Conservation (phyloP, 495 filamentous ascomycete genomes). For the Thozetella sp. region DNA sequence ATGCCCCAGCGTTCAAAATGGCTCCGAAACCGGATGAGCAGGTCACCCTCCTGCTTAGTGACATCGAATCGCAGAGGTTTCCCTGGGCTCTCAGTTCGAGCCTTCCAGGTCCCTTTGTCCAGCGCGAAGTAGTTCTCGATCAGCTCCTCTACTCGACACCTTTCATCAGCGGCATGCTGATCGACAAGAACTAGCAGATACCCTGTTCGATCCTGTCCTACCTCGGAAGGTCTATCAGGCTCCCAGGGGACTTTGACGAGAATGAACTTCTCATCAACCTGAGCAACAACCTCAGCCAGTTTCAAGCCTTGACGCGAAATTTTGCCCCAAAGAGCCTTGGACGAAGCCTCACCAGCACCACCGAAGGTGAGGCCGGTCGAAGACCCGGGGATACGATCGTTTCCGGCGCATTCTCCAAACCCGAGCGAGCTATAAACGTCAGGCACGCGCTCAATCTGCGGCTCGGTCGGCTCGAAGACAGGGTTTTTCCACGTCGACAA, state of each 20-base stretch:
- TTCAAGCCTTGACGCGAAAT: constrained; percentile 69
- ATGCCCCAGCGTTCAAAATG: constrained; percentile 78
- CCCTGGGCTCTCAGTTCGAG: constrained; percentile 27
- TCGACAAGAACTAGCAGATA: constrained; percentile 75
- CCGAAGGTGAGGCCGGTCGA: constrained; percentile 10
- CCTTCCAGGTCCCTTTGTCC: constrained; percentile 6
- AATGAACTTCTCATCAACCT: constrained; percentile 92
- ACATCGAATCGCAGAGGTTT: constrained; percentile 66
- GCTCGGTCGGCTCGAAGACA: constrained; percentile 37
- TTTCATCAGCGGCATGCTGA: constrained; percentile 94
- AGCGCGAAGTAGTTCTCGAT: constrained; percentile 37
- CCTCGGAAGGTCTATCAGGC: not conserved
- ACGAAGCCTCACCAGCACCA: constrained; percentile 1
- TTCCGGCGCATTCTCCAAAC: not conserved
- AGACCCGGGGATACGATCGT: constrained; percentile 5
- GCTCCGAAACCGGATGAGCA: constrained; percentile 52
- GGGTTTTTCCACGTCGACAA: constrained; percentile 36
- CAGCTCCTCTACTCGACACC: constrained; percentile 77
- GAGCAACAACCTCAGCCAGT: constrained; percentile 67
- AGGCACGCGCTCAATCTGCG: constrained; percentile 32
- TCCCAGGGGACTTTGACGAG: constrained; percentile 56
- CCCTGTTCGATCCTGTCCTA: not conserved
- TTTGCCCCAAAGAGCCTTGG: constrained; percentile 42
- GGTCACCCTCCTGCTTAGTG: constrained; percentile 52
- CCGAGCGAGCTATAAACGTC: constrained; percentile 14